Base-by-base conservation (phyloP, 192 early-diverging fungal species). In the Coemansia erecta region DNA sequence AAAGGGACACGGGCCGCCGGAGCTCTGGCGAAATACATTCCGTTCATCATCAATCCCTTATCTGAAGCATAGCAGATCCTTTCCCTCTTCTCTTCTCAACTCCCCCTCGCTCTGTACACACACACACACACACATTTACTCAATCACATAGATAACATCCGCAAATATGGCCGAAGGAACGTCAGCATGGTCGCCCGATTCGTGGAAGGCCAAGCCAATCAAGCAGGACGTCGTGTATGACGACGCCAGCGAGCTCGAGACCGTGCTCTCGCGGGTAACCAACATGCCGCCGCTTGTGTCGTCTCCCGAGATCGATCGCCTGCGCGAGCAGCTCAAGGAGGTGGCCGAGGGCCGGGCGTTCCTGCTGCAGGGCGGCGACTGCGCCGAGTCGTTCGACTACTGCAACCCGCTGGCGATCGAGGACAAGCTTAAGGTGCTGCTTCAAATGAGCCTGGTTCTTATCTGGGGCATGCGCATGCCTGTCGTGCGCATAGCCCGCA, bases 301-400 rank as follows among this genome's bases (percentile, higher is more conserved):
- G 21, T 78, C 89, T 49, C 70, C 70, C 11, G 96, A 98, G 89
- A 89, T 98, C 64, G 85, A 88, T 39, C 85, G 85, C 8, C 82
- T 99, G 58, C 82, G 89, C 54, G 67, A 79, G 19, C 92, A 96
- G 70, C 85, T 99, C 28, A 82, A 82, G 15, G 89, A 98, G 73
- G 94, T 92, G 19, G 94, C 94, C 31, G 83, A 90, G 57, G 90
- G 91, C 60, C 90, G 94, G 58, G 86, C 94, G 10, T 98, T 99
- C 60, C 78, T 99, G 60, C 82, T 99, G 24, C 97, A 99, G 78
- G 97, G 97, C 58, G 97, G 97, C 53, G 97, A 98, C 77, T 99
- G 97, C 78, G 97, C 97, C 21, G 97, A 99, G 80, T 84, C 93
- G 37, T 98, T 98, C 74, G 94, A 98, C 64, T 98, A 98, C 74